These are phyloP conservation scores for Aspergillus hiratsukae DNA, from an alignment of 2,329 filamentous ascomycete genomes.

Conservation along the genomic window DNA sequence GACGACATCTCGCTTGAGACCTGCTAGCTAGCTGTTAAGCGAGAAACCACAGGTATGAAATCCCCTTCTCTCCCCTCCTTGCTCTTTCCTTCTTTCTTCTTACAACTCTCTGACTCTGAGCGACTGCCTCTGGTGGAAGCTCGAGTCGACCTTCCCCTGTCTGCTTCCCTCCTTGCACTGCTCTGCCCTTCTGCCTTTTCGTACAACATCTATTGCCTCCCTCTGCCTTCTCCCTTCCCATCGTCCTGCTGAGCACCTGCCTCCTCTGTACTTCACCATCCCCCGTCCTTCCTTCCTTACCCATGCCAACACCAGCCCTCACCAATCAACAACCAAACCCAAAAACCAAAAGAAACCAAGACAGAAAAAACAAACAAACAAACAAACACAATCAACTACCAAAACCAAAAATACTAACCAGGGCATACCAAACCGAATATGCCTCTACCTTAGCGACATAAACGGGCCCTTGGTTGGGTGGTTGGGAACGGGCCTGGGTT, in stretches of 20 bases:
- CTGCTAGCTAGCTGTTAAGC: background rate
- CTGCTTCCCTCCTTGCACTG: background rate
- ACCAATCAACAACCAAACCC: background rate
- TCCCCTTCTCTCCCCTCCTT: background rate
- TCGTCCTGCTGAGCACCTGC: background rate
- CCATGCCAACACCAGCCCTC: background rate
- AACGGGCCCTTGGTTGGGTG: slow-evolving; percentile 12
- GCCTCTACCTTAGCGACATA: background rate
- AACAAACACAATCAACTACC: too few relatives aligned
- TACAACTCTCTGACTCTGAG: background rate
- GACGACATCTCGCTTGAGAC: background rate
- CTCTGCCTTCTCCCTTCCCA: background rate
- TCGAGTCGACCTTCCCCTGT: background rate
- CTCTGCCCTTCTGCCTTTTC: background rate
- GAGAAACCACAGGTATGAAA: background rate
- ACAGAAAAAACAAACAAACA: background rate
- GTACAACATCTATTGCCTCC: background rate
- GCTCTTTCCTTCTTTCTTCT: background rate
- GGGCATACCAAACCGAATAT: background rate
- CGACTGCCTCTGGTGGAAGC: background rate
- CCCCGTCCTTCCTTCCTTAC: too few relatives aligned
- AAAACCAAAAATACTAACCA: slow-evolving; percentile 2
- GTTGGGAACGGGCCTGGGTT: slow-evolving; percentile 17
- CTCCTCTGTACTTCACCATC: background rate
- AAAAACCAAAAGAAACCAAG: background rate